Conservation (phyloP, 2,329 filamentous ascomycete genomes). For the Onygenales sp. region DNA sequence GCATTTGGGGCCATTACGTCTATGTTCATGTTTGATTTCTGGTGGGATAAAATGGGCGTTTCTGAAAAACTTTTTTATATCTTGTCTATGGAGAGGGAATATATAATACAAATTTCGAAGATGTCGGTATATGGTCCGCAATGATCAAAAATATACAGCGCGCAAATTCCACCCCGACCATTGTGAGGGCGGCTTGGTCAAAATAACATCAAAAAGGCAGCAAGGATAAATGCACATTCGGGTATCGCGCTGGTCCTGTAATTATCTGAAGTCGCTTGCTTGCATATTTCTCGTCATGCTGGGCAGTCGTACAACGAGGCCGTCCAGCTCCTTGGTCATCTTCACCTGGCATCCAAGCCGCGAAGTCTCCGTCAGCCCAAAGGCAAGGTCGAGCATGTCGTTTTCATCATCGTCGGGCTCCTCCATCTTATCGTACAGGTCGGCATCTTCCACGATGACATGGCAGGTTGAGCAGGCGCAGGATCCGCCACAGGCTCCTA, state of each 20-base stretch:
- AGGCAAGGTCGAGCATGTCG: constrained; percentile 85
- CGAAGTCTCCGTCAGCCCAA: constrained; percentile 78
- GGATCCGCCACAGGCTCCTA: constrained; percentile 82
- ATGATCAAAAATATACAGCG: background rate
- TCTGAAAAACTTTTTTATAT: background rate
- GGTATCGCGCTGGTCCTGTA: constrained; percentile 13
- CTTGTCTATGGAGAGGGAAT: constrained; percentile 1
- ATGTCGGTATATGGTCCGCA: background rate
- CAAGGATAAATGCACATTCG: background rate
- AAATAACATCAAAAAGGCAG: too few species aligned
- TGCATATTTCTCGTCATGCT: constrained; percentile 94
- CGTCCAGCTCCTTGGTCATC: constrained; percentile 86
- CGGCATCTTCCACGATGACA: constrained; percentile 68
- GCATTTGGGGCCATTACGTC: constrained; percentile 4
- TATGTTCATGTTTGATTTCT: constrained; percentile 1
- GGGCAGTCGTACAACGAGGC: constrained; percentile 73
- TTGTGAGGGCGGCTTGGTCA: too few species aligned
- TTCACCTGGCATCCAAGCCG: constrained; percentile 80
- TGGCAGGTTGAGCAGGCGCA: constrained; percentile 92
- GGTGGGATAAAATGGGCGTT: constrained; percentile 1
- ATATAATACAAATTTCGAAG: constrained; percentile 4
- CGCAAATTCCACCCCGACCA: constrained; percentile 3
- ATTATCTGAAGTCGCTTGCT: constrained; percentile 70
- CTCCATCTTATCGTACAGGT: constrained; percentile 66
- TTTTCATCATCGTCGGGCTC: constrained; percentile 75